Base-by-base conservation (phyloP, 2,329 filamentous ascomycete species). In the Aspergillus clavatus region DNA sequence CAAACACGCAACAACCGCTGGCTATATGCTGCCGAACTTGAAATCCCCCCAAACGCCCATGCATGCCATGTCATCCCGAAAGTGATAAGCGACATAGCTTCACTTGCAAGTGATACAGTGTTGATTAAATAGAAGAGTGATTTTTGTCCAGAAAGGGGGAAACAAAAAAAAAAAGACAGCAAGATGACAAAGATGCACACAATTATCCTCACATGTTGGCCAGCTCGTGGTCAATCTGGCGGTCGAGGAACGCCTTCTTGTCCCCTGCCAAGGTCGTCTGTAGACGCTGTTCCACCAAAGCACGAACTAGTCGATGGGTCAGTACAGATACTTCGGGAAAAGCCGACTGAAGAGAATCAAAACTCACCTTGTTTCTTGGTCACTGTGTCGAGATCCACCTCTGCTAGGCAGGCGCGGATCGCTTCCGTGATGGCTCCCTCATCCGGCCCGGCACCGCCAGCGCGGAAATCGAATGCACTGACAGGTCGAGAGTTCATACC, bases 381-480 rank as follows among this genome's bases (percentile, higher is more conserved):
- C 38, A 97, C 88, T n/a, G 80, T 91, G 66, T 98, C 93, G 33
- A 98, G 76, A 67, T 98, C 91, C 0, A 96, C 89, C 60, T 96
- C 91, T 12, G 77, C 72, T 51, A 98, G 75, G 57, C 93, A 93
- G 40, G 78, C 75, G 60, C 89, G 86, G 51, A 97, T 91, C 1
- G 87, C 86, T 50, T 94, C 87, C 14, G 88, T 78, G 53, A 98
- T 96, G 49, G 82, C 79, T 37, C 74, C 75, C 59, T 97, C 90
- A 54, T 86, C 87, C 0, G 89, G 87, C 0, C 87, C 89, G 19
- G 65, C 56, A 3, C 62, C 66, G 14, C 60, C 70, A 37, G 69
- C 73, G 53, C 80, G 77, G 72, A 84, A 84, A 55, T 82, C 80
- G 55, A 77, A 65, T 6, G 66, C 72, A 61, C 73, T 82, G 35